phyloP scores from a whole-genome alignment of 2,329 filamentous ascomycete genomes.

The Colletotrichum lini region DNA sequence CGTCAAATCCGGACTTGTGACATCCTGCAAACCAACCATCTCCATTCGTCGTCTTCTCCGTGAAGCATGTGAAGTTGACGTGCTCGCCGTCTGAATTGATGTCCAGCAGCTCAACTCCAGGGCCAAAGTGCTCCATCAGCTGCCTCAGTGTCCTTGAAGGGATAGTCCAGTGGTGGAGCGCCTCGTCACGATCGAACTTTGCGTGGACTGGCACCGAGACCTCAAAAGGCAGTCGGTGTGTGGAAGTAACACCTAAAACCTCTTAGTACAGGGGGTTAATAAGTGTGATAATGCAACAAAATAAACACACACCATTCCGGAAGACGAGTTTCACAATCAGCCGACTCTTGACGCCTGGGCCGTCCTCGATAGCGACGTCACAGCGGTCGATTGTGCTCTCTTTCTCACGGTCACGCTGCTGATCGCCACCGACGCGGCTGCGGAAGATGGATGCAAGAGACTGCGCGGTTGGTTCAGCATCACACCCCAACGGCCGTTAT shows the following conservation, averaged over 20 bases:
- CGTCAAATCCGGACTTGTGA: slow-evolving; percentile 17
- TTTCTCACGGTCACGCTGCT: slow-evolving; percentile 69
- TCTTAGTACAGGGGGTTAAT: slow-evolving; percentile 21
- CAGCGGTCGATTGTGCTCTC: slow-evolving; percentile 82
- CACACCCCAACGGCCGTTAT: slow-evolving; percentile 1
- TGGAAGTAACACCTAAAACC: slow-evolving; percentile 77
- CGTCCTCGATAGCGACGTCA: slow-evolving; percentile 81
- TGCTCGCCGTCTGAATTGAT: slow-evolving; percentile 81
- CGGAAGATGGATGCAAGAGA: slow-evolving; percentile 82
- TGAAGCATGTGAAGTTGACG: slow-evolving; percentile 85
- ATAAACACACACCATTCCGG: slow-evolving; percentile 70
- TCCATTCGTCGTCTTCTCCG: slow-evolving; percentile 81
- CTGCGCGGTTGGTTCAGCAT: slow-evolving; percentile 51
- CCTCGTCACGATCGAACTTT: slow-evolving; percentile 77
- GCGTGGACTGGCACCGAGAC: slow-evolving; percentile 81
- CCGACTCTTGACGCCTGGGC: slow-evolving; percentile 78
- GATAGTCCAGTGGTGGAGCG: slow-evolving; percentile 80
- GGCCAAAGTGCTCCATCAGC: slow-evolving; percentile 85
- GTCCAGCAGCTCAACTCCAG: slow-evolving; percentile 84
- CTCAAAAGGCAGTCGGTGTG: slow-evolving; percentile 83
- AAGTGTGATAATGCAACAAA: neutral
- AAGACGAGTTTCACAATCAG: slow-evolving; percentile 82
- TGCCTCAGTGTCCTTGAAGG: slow-evolving; percentile 79
- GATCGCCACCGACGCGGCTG: slow-evolving; percentile 72
- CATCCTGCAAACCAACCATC: slow-evolving; percentile 52